Base-by-base conservation (phyloP, 2,329 filamentous ascomycete genomes). In the Penicillium sp. region DNA sequence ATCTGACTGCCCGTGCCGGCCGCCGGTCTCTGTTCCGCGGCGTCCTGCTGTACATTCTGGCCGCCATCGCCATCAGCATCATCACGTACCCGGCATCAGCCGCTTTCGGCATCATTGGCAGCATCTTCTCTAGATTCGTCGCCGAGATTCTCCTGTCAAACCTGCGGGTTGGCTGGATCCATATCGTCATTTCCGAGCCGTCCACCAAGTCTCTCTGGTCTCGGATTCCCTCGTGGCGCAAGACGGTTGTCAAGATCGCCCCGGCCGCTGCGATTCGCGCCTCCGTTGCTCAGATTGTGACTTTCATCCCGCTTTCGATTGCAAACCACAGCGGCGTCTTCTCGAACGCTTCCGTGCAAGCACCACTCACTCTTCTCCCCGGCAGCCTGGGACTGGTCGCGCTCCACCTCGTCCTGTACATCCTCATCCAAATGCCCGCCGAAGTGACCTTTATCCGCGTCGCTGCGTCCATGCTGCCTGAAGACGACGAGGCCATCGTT, bases 381-480 rank as follows among this genome's bases (percentile, higher is more conserved):
- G 24, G 62, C 45, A 59, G 60, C 5, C 52, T 62, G 4, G 58
- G 76, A 24, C 59, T 80, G 56, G 60, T 82, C 30, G 66, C 78
- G 45, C 60, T 86, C 8, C 68, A 62, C 18, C 40, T 77, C 16
- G 57, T 55, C 2, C 68, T 86, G 53, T 77, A 82, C 56, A 73
- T 88, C 45, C 73, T 91, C 55, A 73, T 92, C 59, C 79, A 90
- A 60, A 81, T 97, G 56, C 92, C 93, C 18, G 83, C 90, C 40
- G 81, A 83, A 58, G 88, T 93, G 30, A 83, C 90, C 21, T 83
- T 96, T 58, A 81, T 88, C 62, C 90, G 93, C 61, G 86, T 96
- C 35, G 91, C 96, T 70, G 91, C 92, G 6, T 93, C 90, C 49
- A 85, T 96, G 64, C 84, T 97, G 2, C 84, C 91, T 0, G 87